Evolutionary conservation across 768 basidiomycete species (phyloP).

Genomic region (Tremella fuciformis): DNA sequence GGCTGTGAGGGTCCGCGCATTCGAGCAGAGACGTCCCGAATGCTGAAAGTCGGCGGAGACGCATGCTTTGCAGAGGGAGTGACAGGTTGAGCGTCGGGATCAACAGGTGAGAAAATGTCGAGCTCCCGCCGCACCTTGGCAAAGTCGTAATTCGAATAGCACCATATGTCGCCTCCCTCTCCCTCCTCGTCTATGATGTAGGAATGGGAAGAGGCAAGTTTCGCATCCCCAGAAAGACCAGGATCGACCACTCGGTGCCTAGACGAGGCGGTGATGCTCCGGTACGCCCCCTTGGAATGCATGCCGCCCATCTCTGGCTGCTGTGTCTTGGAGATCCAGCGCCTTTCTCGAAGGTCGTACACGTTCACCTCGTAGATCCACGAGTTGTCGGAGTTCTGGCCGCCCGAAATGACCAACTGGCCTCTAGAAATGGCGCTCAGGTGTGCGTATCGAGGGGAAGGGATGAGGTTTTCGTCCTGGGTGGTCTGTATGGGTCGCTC

Average conservation of each 20-base stretch:
- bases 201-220: slow-evolving; percentile 59
- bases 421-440: slow-evolving; percentile 81
- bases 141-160: slow-evolving; percentile 92
- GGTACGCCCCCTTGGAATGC: slow-evolving; percentile 89
- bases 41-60: slow-evolving; percentile 60
- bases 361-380: slow-evolving; percentile 93
- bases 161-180: slow-evolving; percentile 64
- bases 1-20: slow-evolving; percentile 78
- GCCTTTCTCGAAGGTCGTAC: slow-evolving; percentile 68
- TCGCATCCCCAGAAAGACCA: slow-evolving; percentile 56
- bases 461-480: slow-evolving; percentile 59
- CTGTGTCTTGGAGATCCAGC: slow-evolving; percentile 62
- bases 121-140: slow-evolving; percentile 88
- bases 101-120: slow-evolving; percentile 74
- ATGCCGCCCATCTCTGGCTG: slow-evolving; percentile 75
- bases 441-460: slow-evolving; percentile 90
- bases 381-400: slow-evolving; percentile 85
- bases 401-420: slow-evolving; percentile 85
- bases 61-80: slow-evolving; percentile 21
- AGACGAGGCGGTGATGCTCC: slow-evolving; percentile 82
- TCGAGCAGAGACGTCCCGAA: slow-evolving; percentile 72
- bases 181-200: slow-evolving; percentile 59
- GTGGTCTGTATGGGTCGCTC: slow-evolving; percentile 55
- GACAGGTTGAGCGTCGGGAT: not conserved
- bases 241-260: slow-evolving; percentile 67